These are phyloP conservation scores for Fusarium cicatricum DNA, from an alignment of 2,329 filamentous ascomycete genomes.

Conservation along the genomic window DNA sequence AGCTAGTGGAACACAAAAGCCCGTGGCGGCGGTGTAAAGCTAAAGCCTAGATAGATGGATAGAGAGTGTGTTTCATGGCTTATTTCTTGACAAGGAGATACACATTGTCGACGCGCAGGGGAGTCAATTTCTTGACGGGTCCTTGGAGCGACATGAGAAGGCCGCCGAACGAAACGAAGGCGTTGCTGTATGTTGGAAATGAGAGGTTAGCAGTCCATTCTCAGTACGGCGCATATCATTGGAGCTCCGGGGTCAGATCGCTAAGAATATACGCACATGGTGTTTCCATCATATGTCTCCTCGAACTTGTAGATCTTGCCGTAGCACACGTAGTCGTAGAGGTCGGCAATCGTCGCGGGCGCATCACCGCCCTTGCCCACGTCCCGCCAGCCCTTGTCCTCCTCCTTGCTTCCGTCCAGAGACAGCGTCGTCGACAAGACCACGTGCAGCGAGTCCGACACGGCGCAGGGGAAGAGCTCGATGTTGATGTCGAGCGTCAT, in stretches of 20 bases:
- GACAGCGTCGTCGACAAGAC: slow-evolving; percentile 86
- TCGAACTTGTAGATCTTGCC: slow-evolving; percentile 91
- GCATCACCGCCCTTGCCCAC: slow-evolving; percentile 62
- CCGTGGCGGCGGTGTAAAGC: slow-evolving; percentile 10
- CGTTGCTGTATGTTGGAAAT: slow-evolving; percentile 68
- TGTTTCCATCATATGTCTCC: slow-evolving; percentile 79
- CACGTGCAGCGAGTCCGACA: slow-evolving; percentile 80
- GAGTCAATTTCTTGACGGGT: slow-evolving; percentile 93
- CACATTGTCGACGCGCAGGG: slow-evolving; percentile 89
- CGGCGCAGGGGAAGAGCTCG: slow-evolving; percentile 82
- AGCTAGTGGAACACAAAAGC: slow-evolving; percentile 29
- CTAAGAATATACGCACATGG: slow-evolving; percentile 67
- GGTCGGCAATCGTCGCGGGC: slow-evolving; percentile 73
- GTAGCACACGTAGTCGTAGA: slow-evolving; percentile 88
- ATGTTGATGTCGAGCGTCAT: slow-evolving; percentile 93
- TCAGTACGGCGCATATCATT: neutral
- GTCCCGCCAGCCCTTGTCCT: slow-evolving; percentile 84
- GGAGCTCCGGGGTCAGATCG: neutral
- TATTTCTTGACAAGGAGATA: slow-evolving; percentile 96
- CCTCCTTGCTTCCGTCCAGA: slow-evolving; percentile 83
- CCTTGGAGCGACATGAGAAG: slow-evolving; percentile 90
- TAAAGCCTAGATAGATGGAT: slow-evolving; percentile 23
- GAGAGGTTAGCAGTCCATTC: slow-evolving; percentile 18
- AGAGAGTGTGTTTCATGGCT: slow-evolving; percentile 19
- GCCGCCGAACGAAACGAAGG: slow-evolving; percentile 93